Evolutionary conservation across 2,329 filamentous ascomycete genomes (phyloP), one percentile per base, ranked within the genome.

Genomic region (Colletotrichum karsti): DNA sequence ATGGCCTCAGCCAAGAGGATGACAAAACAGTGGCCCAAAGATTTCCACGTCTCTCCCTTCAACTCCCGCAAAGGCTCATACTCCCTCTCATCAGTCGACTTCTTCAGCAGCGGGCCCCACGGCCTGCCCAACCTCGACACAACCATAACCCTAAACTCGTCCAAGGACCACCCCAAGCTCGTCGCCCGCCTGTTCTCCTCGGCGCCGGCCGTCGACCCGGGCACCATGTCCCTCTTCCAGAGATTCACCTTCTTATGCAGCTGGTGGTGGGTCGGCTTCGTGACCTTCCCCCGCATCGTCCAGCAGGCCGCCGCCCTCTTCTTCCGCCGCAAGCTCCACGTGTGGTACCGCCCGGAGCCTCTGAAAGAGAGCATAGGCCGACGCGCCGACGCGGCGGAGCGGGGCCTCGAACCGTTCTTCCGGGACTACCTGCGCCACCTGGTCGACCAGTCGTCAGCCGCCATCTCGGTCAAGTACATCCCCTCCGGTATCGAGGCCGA

Each of bases 31-130:
- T 92, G 89, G 88, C 77, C 80, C 6, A 94, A 95, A 72, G 91
- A 93, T 71, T 93, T 94, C 70, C 92, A 93, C 74, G 90, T 93
- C 18, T 94, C 91, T 1, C 90, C 91, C 0, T 94, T 94, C 82
- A 94, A 92, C 75, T 88, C 86, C 6, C 82, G 85, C 30, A 85
- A 86, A 58, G 87, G 87, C 3, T 79, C 78, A 0, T 91, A 89
- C 73, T 86, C 83, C 2, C 73, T 90, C 13, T 72, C 79, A 10
- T 82, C 85, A 1, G 77, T 76, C 65, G 86, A 91, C 71, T 83
- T 85, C 3, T 77, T 89, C 10, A 76, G 72, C 4, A 76, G 78
- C 2, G 69, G 70, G 6, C 78, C 82, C 75, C 73, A 80, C 26
- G 78, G 76, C 9, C 76, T 77, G 55, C 76, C 79, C 20, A 76